Base-by-base conservation (phyloP, 371 early-diverging fungal species). In the Actinomortierella ambigua region DNA sequence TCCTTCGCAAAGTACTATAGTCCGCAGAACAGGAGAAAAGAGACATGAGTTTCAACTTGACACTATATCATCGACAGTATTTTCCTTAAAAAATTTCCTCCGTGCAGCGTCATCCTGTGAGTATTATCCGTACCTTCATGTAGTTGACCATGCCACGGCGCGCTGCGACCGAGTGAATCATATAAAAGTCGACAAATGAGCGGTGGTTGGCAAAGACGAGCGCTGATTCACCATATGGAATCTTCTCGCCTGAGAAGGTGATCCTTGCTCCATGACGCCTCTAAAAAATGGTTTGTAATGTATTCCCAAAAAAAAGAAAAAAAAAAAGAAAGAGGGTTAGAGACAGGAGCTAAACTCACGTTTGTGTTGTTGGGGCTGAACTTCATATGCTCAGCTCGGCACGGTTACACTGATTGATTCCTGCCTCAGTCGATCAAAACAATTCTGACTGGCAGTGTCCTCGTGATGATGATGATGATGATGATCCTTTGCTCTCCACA, bases 1-100 rank as follows among this genome's bases (percentile, higher is more conserved):
- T 89, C 88, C 63, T 91, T 91, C 22, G 87, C 84, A 82, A 91
- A 91, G 73, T 90, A 91, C 85, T 90, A 61, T 0, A 23, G 3
- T 59, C 14, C 4, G 46, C n/a, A 39, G 8, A 34, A n/a, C 2
- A 17, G 4, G 9, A 49, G 41, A n/a, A 22, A 3, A 29, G 22
- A 26, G 1, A 53, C 13, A 24, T n/a, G n/a, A n/a, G n/a, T n/a
- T n/a, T n/a, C n/a, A n/a, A n/a, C n/a, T n/a, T n/a, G n/a, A n/a
- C n/a, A n/a, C n/a, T n/a, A n/a, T n/a, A n/a, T n/a, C n/a, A n/a
- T n/a, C n/a, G n/a, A n/a, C n/a, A n/a, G n/a, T n/a, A n/a, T 34
- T 34, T 34, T 34, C 11, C 11, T 34, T 4, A 6, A 34, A 6
- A 34, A 34, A 34, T 4, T 11, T 34, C 34, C 34, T 34, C n/a